These are phyloP conservation scores for Kodamaea neixiangensis DNA, from an alignment of 805 yeast genomes.

Conservation along the genomic window DNA sequence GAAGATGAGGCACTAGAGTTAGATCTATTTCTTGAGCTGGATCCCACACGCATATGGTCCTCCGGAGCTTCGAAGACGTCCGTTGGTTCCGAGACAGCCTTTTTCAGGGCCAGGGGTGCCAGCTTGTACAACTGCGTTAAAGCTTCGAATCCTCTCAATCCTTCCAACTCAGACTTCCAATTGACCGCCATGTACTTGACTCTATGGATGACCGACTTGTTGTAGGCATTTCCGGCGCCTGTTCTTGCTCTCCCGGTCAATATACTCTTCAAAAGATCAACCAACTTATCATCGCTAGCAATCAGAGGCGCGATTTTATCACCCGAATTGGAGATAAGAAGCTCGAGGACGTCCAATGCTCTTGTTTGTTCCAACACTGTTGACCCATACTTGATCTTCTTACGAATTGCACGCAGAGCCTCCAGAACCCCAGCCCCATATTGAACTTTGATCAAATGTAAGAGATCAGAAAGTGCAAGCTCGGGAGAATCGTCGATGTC, in stretches of 20 bases:
- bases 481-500: slow-evolving; percentile 41
- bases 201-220: slow-evolving; percentile 45
- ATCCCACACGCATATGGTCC: not conserved
- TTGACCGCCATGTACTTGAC: slow-evolving; percentile 54
- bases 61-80: slow-evolving; percentile 5
- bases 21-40: not conserved
- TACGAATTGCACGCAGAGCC: slow-evolving; percentile 89
- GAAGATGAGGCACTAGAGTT: not conserved
- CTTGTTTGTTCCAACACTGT: slow-evolving; percentile 59
- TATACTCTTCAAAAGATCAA: slow-evolving; percentile 61
- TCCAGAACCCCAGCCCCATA: slow-evolving; percentile 51
- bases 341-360: slow-evolving; percentile 51
- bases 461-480: slow-evolving; percentile 55
- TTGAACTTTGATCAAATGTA: slow-evolving; percentile 51
- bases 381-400: slow-evolving; percentile 83
- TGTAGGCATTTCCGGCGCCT: slow-evolving; percentile 39
- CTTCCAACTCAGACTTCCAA: slow-evolving; percentile 66
- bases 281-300: slow-evolving; percentile 67
- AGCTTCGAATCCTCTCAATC: slow-evolving; percentile 48
- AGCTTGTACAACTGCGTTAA: slow-evolving; percentile 31
- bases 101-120: slow-evolving; percentile 1
- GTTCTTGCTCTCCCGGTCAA: slow-evolving; percentile 40
- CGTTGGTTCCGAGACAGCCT: not conserved
- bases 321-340: slow-evolving; percentile 47
- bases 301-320: slow-evolving; percentile 40